Conservation (phyloP, 805 yeast genomes). For the Saccharomycopsis babjevae region DNA sequence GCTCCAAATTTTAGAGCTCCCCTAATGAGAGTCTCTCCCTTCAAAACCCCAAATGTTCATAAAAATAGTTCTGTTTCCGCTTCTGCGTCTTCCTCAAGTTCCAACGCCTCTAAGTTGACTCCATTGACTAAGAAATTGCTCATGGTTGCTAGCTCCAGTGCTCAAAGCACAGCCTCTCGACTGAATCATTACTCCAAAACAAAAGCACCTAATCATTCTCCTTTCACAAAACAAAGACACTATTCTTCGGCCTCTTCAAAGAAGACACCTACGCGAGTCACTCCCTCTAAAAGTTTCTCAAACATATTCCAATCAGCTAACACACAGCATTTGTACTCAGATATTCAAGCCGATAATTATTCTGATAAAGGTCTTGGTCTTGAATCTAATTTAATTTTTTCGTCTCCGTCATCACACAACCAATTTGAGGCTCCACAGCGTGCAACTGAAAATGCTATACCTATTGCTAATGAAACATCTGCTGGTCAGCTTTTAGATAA, state of each 20-base stretch:
- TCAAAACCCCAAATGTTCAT: neutral
- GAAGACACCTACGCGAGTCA: too few relatives aligned
- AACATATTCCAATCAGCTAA: neutral
- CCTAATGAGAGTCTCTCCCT: slow-evolving; percentile 21
- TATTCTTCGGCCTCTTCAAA: neutral
- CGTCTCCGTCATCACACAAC: neutral
- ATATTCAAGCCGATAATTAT: neutral
- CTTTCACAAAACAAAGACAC: neutral
- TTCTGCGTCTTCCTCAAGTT: neutral
- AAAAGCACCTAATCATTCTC: neutral
- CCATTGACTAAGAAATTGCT: slow-evolving; percentile 15
- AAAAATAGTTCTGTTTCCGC: neutral
- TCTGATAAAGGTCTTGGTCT: neutral
- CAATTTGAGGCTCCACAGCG: neutral
- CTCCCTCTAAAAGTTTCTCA: neutral
- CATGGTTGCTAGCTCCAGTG: slow-evolving; percentile 3
- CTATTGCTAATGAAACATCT: neutral
- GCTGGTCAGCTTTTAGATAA: neutral
- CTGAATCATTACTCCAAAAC: too few relatives aligned
- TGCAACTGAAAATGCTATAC: neutral
- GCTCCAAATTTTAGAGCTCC: slow-evolving; percentile 21
- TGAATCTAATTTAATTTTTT: neutral
- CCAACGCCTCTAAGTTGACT: slow-evolving; percentile 5
- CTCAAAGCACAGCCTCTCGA: neutral
- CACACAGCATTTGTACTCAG: neutral